A percentile compares a stretch with the other conserved stretches of the same genome.
phyloP scores from a whole-genome alignment of 371 early-diverging fungal species.

The Syncephalastrum sp. region DNA sequence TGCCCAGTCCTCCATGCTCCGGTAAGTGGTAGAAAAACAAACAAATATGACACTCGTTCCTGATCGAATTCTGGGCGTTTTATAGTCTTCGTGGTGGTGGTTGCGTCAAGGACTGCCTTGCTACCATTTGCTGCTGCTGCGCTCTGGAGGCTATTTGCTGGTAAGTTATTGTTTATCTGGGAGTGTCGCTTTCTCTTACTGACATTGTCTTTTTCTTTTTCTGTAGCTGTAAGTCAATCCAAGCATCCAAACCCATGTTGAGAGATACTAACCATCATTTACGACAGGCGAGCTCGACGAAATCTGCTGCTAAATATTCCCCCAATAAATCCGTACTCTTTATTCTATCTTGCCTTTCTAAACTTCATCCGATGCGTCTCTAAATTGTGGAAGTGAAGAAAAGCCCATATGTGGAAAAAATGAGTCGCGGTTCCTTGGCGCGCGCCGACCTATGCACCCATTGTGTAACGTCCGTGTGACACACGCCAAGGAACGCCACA shows the following conservation, averaged over 20 bases:
- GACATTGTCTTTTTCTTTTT: neutral
- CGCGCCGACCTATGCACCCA: too few relatives aligned
- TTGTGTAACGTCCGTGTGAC: too few relatives aligned
- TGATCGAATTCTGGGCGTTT: neutral
- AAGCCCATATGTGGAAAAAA: too few relatives aligned
- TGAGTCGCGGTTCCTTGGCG: too few relatives aligned
- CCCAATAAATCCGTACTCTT: too few relatives aligned
- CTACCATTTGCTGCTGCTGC: conserved; percentile 38
- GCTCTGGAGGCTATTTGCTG: conserved; percentile 26
- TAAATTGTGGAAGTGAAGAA: too few relatives aligned
- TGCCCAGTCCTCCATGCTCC: conserved; percentile 15
- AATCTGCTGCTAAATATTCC: conserved; percentile 22
- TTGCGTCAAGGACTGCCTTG: conserved; percentile 37
- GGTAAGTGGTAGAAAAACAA: conserved; percentile 9
- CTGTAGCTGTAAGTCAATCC: neutral
- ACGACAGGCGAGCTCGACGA: conserved; percentile 23
- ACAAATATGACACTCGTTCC: neutral
- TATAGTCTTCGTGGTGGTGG: conserved; percentile 38
- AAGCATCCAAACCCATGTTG: neutral
- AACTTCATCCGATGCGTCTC: too few relatives aligned
- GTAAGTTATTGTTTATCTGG: conserved; percentile 14
- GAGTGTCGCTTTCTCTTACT: conserved; percentile 3
- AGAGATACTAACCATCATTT: neutral
- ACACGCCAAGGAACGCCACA: too few relatives aligned
- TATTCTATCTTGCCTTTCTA: too few relatives aligned